Base-by-base conservation (phyloP, 169 alveolate genomes). In the Eimeria falciformis region DNA sequence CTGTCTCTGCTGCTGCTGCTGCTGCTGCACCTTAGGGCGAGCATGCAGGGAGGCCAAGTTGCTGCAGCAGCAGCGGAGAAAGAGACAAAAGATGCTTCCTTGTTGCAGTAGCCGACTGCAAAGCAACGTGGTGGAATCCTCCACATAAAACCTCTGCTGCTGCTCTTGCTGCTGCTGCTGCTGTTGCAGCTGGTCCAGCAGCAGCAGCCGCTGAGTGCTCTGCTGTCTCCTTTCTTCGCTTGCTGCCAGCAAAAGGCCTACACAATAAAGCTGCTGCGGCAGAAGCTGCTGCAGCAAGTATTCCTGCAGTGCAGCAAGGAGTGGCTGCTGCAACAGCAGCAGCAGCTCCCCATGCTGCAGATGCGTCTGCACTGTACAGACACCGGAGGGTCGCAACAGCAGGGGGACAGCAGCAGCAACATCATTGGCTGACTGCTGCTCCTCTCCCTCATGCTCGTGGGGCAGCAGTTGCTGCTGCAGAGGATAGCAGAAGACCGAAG, bases 241-340 rank as follows among this genome's bases (percentile, higher is more conserved):
- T 46, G 88, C 88, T 27, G 88, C 50, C 40, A 78, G 3, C 73
- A 78, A 5, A 17, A 78, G 12, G 7, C 53, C 73, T 3, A 78
- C 3, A 78, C 25, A 29, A 14, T 50, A 56, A 68, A 47, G 68
- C 71, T 78, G 73, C 88, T 5, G 88, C 73, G 71, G 88, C 50
- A 23, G 71, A 0, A 78, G 88, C 23, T n/a, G 88, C 88, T 47
- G 88, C 88, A 78, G 71, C 88, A 78, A n/a, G 53, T 50, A 78
- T 2, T 78, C 73, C 33, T 78, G 88, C 33, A 29, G 29, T 11
- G 88, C 88, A 47, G 88, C 88, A 25, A 53, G 71, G 3, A 78
- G 73, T 29, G 88, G 88, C 29, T 78, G 88, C 73, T 50, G 88
- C 88, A 47, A 71, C 88, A 78, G 68, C 88, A 78, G 88, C 88